These are phyloP conservation scores for Pseudogymnoascus sp. DNA, from an alignment of 2,329 filamentous ascomycete species.

Conservation along the genomic window DNA sequence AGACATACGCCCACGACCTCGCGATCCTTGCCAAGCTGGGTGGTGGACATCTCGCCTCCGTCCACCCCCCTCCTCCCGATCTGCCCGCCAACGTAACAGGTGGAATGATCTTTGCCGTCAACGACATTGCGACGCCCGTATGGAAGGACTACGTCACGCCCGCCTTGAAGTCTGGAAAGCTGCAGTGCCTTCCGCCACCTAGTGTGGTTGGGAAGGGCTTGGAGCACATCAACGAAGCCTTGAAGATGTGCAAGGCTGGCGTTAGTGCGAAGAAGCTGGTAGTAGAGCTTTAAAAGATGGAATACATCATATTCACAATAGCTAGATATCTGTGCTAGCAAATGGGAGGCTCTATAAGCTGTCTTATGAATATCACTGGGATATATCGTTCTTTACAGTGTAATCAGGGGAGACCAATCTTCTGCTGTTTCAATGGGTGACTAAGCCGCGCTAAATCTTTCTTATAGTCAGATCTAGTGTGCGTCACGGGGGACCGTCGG, in stretches of 20 bases:
- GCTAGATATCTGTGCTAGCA: background rate
- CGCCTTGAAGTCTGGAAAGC: slow-evolving; percentile 18
- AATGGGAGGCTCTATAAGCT: background rate
- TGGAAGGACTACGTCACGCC: slow-evolving; percentile 22
- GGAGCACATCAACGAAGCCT: slow-evolving; percentile 19
- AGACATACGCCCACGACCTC: slow-evolving; percentile 20
- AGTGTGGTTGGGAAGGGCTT: slow-evolving; percentile 22
- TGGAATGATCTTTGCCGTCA: slow-evolving; percentile 28
- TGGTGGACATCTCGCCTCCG: slow-evolving; percentile 29
- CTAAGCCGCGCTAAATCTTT: background rate
- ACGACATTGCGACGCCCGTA: slow-evolving; percentile 20
- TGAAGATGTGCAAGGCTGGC: slow-evolving; percentile 19
- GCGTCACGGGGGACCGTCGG: no score
- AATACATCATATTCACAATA: background rate
- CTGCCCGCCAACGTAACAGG: slow-evolving; percentile 17
- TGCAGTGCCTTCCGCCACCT: slow-evolving; percentile 19
- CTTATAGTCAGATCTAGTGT: no score
- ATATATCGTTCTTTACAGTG: background rate
- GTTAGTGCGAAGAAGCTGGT: slow-evolving; percentile 24
- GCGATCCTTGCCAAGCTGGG: slow-evolving; percentile 21
- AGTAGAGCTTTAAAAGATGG: slow-evolving; percentile 15
- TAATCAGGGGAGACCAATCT: background rate
- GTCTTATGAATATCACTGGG: background rate
- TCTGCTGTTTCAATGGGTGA: background rate
- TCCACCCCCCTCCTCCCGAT: slow-evolving; percentile 28